Evolutionary conservation across 2,329 filamentous ascomycete genomes (phyloP).

Genomic region (Botryotinia calthae): DNA sequence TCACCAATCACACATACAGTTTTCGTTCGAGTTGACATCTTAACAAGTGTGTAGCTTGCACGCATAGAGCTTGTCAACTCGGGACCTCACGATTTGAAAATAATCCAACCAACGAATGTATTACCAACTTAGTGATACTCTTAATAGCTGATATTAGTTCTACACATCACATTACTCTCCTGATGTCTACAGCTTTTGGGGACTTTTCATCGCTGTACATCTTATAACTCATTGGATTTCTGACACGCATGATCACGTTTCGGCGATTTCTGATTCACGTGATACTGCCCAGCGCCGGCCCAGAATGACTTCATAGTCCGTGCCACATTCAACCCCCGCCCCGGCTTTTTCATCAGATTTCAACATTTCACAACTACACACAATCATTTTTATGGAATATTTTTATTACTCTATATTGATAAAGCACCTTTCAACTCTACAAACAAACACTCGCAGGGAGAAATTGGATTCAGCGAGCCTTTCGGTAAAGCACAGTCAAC

Average conservation of each 20-base stretch:
- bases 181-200: not conserved
- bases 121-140: not conserved
- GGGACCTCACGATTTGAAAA: not conserved
- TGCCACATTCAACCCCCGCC: not conserved
- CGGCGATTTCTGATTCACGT: not conserved
- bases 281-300: not conserved
- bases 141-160: not conserved
- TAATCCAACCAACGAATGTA: not conserved
- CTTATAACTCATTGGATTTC: not conserved
- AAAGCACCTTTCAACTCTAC: not conserved
- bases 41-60: not conserved
- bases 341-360: not conserved
- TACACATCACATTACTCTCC: not conserved
- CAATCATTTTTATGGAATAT: not conserved
- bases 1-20: conserved; percentile 35
- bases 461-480: not conserved
- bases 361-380: not conserved
- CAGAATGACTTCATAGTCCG: too few species aligned
- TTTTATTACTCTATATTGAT: too few species aligned
- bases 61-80: conserved; percentile 6
- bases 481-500: not conserved
- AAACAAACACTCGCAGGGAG: not conserved
- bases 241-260: conserved; percentile 14
- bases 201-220: not conserved
- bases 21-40: conserved; percentile 24